Evolutionary conservation across 495 filamentous ascomycete genomes (phyloP).

Genomic region (Xylaria scruposa): DNA sequence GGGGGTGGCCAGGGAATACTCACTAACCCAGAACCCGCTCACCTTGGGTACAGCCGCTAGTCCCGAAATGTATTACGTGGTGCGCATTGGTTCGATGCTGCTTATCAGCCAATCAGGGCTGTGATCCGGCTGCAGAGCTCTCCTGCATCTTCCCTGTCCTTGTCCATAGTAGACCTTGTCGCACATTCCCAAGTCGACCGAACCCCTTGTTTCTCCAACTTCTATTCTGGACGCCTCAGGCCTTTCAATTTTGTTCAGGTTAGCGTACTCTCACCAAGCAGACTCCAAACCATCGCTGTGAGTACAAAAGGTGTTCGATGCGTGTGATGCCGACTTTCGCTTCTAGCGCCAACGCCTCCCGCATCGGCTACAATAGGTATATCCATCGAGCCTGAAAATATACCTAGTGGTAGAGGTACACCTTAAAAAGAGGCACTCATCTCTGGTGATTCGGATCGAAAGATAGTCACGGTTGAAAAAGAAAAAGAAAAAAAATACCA

Average conservation of each 20-base stretch:
- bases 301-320: slow-evolving; percentile 2
- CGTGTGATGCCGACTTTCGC: slow-evolving; percentile 18
- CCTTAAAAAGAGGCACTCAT: neutral
- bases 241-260: neutral
- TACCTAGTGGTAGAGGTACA: slow-evolving; percentile 3
- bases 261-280: neutral
- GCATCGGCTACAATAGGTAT: slow-evolving; percentile 21
- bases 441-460: slow-evolving; percentile 2
- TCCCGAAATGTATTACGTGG: slow-evolving; percentile 17
- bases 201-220: neutral
- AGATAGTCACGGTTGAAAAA: neutral
- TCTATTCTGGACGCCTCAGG: slow-evolving; percentile 17
- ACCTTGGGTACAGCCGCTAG: slow-evolving; percentile 11
- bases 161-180: slow-evolving; percentile 19
- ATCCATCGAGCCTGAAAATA: slow-evolving; percentile 3
- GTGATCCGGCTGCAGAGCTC: slow-evolving; percentile 7
- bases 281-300: neutral
- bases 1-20: neutral
- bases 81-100: slow-evolving; percentile 5
- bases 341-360: slow-evolving; percentile 13
- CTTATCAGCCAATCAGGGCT: slow-evolving; percentile 24
- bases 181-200: slow-evolving; percentile 19
- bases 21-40: neutral
- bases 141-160: slow-evolving; percentile 18
- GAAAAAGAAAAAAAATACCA: neutral